Base-by-base conservation (phyloP, 768 basidiomycete species). In the Termitomyces eurrhizus region DNA sequence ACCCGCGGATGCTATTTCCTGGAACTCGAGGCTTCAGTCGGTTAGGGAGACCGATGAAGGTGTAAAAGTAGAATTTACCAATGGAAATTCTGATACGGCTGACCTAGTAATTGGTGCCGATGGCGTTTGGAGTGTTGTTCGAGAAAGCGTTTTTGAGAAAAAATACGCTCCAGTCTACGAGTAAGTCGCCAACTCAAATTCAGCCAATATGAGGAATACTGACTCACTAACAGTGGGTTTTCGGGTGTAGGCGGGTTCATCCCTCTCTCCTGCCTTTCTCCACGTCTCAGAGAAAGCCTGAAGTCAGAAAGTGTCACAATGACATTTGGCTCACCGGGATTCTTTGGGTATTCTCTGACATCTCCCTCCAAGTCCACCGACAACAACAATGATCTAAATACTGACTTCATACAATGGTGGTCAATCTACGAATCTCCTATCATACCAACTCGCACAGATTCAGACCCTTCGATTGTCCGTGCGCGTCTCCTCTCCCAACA, bases 31-130 rank as follows among this genome's bases (percentile, higher is more conserved):
- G 49, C 71, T 74, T 12, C 58, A 55, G 52, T 67, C 60, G 2
- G 70, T 74, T 18, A 61, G 66, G n/a, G 73, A 75, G 50, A 66
- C 55, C 8, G 59, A 64, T 0, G 64, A 69, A 36, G 70, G 67
- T 5, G 71, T 71, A 11, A 49, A 65, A 24, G 66, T 74, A 18
- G 59, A 50, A 14, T 74, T 74, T 42, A 66, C 67, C 13, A 67
- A 77, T 58, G 75, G 75, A 2, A 68, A 65, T 1, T 65, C 65
- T 29, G 75, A 77, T 52, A 62, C 49, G 24, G 74, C 71, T 1
- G 75, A 78, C 59, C 63, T 78, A 5, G 70, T 79, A 41, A 73
- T 78, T 39, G 78, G 78, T 9, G 77, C 77, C 0, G 77, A 78
- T 61, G 77, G 77, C 3, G 72, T 74, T 8, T 67, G 70, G 50